phyloP scores from a whole-genome alignment of 352 stramenopile species.

The Aphanomyces cochlioides region DNA sequence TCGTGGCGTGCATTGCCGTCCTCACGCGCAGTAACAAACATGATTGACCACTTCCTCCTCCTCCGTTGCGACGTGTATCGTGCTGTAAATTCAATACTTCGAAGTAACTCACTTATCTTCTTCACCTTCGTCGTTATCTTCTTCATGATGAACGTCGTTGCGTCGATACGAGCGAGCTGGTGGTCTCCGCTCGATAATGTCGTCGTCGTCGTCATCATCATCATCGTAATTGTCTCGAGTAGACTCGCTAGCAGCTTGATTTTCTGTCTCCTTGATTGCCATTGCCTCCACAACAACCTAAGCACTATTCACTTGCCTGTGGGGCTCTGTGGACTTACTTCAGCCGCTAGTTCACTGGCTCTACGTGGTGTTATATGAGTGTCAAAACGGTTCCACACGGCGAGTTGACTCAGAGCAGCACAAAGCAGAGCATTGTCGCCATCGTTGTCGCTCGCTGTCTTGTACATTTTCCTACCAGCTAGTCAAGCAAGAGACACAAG shows the following conservation, averaged over 20 bases:
- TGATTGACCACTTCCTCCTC: neutral
- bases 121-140: too few relatives aligned
- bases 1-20: constrained; percentile 11
- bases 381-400: neutral
- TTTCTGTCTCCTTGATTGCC: too few relatives aligned
- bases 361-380: neutral
- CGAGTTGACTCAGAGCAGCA: constrained; percentile 9
- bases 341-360: constrained; percentile 18
- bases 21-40: constrained; percentile 13
- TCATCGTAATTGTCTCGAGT: too few relatives aligned
- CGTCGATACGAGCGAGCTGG: too few relatives aligned
- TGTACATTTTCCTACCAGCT: neutral
- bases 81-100: neutral
- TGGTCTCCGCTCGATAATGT: neutral
- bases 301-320: too few relatives aligned
- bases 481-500: neutral
- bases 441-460: neutral
- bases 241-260: too few relatives aligned
- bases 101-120: too few relatives aligned
- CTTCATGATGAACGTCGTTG: too few relatives aligned
- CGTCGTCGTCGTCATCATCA: neutral
- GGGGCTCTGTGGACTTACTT: neutral
- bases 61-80: neutral
- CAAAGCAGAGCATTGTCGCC: neutral
- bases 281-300: too few relatives aligned